Conservation (phyloP, 2,329 filamentous ascomycete genomes). For the Parascedosporium putredinis region DNA sequence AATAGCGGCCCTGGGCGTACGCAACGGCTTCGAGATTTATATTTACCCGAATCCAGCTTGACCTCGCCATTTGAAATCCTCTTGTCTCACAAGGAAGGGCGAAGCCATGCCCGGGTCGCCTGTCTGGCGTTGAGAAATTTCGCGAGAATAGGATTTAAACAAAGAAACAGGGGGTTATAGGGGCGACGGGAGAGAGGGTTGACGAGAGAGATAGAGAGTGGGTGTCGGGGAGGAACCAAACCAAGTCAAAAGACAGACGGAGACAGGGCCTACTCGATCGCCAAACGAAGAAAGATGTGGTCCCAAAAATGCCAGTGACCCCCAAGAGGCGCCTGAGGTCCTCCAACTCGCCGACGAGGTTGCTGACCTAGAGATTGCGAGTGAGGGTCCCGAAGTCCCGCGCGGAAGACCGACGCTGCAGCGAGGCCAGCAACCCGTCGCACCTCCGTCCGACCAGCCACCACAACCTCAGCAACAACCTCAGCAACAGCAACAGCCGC, state of each 20-base stretch:
- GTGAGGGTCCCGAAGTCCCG: constrained; percentile 9
- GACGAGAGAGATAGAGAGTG: no score
- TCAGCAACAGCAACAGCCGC: constrained; percentile 1
- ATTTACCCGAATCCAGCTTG: no score
- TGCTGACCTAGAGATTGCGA: constrained; percentile 29
- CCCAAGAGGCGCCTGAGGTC: constrained; percentile 12
- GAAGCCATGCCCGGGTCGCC: no score
- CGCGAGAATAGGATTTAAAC: no score
- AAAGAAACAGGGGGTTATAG: no score
- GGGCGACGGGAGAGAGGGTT: no score
- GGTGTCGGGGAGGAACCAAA: no score
- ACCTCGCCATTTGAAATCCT: no score
- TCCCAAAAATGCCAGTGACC: background rate
- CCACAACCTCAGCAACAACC: background rate
- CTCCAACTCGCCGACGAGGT: constrained; percentile 25
- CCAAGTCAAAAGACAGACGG: background rate
- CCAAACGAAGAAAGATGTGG: constrained; percentile 6
- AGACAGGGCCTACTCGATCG: background rate
- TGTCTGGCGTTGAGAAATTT: no score
- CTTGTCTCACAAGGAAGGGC: no score
- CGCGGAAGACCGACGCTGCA: constrained; percentile 5
- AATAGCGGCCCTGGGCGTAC: no score
- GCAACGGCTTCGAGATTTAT: no score
- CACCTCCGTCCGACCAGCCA: constrained; percentile 16
- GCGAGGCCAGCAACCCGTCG: constrained; percentile 23